phyloP scores from a whole-genome alignment of 2,329 filamentous ascomycete genomes.

The Amauroascus verrucosus region DNA sequence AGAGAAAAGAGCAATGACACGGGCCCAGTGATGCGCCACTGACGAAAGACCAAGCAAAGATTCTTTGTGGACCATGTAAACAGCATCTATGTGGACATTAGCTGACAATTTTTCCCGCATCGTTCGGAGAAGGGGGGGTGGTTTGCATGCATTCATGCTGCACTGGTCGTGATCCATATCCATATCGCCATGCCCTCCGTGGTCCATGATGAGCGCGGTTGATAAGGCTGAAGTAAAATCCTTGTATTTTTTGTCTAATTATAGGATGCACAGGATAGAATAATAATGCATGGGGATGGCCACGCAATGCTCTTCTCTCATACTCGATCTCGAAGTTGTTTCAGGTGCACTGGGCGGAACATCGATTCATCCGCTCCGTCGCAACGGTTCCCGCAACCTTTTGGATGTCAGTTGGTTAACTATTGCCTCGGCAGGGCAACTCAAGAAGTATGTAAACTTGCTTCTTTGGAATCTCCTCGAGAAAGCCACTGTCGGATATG shows the following conservation, averaged over 20 bases:
- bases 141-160: conserved; percentile 73
- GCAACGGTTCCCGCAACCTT: too few species aligned
- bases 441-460: too few species aligned
- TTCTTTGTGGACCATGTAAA: conserved; percentile 93
- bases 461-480: too few species aligned
- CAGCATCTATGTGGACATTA: conserved; percentile 59
- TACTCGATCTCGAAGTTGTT: too few species aligned
- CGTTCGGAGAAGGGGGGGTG: neutral
- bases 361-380: too few species aligned
- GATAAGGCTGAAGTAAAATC: neutral
- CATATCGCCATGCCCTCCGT: conserved; percentile 46
- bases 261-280: neutral
- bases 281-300: neutral
- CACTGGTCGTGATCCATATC: conserved; percentile 55
- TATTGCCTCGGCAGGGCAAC: too few species aligned
- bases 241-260: neutral
- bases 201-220: conserved; percentile 25
- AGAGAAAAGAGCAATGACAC: conserved; percentile 71
- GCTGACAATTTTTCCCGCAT: neutral
- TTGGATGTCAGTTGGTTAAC: too few species aligned
- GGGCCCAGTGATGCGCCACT: conserved; percentile 74
- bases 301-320: too few species aligned
- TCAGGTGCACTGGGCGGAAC: too few species aligned
- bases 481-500: too few species aligned
- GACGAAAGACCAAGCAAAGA: conserved; percentile 89